Evolutionary conservation across 164 flowering plant genomes (phyloP).

Genomic region (Sextonia rubra): DNA sequence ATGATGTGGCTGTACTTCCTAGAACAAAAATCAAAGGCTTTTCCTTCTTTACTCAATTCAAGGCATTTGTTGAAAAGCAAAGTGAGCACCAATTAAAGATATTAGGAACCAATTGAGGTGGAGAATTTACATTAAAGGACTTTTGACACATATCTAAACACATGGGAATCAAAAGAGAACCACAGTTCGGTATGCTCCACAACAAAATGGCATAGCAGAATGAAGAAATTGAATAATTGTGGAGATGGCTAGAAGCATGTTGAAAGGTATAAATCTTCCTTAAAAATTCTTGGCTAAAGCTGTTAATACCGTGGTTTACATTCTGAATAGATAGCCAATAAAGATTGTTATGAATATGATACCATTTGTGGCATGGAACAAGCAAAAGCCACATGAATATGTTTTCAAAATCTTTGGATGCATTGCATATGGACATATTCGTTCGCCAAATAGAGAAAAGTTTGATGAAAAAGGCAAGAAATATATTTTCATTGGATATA

Average conservation of each 20-base stretch:
- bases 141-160: background rate
- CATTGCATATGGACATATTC: no score
- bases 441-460: no score
- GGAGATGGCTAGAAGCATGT: background rate
- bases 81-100: no score
- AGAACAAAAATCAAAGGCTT: background rate
- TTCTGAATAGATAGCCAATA: background rate
- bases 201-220: no score
- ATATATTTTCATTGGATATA: no score
- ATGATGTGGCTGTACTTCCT: background rate
- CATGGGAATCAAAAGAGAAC: no score
- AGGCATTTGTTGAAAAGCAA: background rate
- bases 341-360: background rate
- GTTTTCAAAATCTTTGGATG: no score
- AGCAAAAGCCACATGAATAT: background rate
- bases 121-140: no score
- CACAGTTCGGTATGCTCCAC: no score
- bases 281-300: background rate
- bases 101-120: no score
- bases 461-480: no score
- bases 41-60: background rate
- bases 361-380: background rate
- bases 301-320: no score
- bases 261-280: background rate
- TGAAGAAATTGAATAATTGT: background rate